phyloP scores from a whole-genome alignment of 2,329 filamentous ascomycete species.

The Alternaria postmessia region DNA sequence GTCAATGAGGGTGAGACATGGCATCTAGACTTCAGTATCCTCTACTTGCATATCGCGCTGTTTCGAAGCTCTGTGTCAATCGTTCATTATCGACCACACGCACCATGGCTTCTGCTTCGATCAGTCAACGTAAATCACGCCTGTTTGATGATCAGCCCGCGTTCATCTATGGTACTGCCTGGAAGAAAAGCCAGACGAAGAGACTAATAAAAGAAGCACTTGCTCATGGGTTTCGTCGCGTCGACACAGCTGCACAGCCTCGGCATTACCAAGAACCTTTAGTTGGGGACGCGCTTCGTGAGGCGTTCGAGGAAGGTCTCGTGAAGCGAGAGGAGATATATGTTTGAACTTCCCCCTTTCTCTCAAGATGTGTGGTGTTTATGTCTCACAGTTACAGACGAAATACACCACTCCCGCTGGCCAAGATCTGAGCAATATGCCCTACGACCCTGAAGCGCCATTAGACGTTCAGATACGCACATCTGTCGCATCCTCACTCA shows the following conservation, averaged over 20 bases:
- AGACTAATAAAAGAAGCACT: slow-evolving; percentile 74
- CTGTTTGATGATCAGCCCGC: slow-evolving; percentile 29
- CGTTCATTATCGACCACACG: neutral
- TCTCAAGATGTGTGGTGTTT: neutral
- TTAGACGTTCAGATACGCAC: slow-evolving; percentile 71
- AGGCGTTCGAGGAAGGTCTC: slow-evolving; percentile 67
- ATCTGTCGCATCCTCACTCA: slow-evolving; percentile 72
- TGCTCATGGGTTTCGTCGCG: slow-evolving; percentile 71
- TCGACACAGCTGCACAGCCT: slow-evolving; percentile 83
- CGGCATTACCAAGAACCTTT: slow-evolving; percentile 78
- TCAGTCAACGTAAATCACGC: slow-evolving; percentile 19
- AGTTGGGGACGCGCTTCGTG: slow-evolving; percentile 72
- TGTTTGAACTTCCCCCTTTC: slow-evolving; percentile 53
- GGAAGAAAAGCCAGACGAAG: slow-evolving; percentile 76
- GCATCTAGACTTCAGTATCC: neutral
- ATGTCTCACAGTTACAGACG: slow-evolving; percentile 71
- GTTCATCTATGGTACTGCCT: slow-evolving; percentile 82
- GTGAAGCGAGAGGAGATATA: slow-evolving; percentile 69
- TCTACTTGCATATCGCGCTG: neutral
- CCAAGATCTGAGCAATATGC: slow-evolving; percentile 68
- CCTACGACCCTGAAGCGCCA: slow-evolving; percentile 67
- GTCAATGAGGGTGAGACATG: neutral
- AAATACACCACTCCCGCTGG: slow-evolving; percentile 75
- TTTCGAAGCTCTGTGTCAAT: too few species aligned
- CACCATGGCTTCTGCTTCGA: slow-evolving; percentile 30